Base-by-base conservation (phyloP, 208 protist genomes). In the Tritrichomonas foetus region DNA sequence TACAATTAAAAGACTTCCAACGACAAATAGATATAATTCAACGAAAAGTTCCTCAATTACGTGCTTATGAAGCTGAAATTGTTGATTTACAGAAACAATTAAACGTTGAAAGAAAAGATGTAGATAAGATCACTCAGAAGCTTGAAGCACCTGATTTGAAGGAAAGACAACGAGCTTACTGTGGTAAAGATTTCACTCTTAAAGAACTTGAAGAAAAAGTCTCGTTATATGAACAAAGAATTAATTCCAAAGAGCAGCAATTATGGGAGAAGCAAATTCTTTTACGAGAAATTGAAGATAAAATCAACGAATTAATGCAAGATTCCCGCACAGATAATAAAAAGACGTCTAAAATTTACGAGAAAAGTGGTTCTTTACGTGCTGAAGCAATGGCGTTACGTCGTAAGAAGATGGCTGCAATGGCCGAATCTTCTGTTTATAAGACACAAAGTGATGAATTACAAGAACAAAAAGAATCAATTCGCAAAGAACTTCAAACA, bases 201-300 rank as follows among this genome's bases (percentile, higher is more conserved):
- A 89, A 89, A 50, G 78, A 89, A 50, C 78, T 89, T 36, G 78
- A 89, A 61, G 78, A 89, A 3, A 89, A 89, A 30, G 78, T 89
- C 13, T 27, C 16, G 3, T 33, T 53, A n/a, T 89, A 89, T 57
- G 78, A 89, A 30, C 41, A 44, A 53, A 89, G 78, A 89, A 89
- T 89, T 49, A 89, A 89, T 36, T n/a, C 27, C 14, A 89, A 89
- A 50, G 47, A 57, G 11, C 78, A 89, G 30, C 78, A 89, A 57
- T 20, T 89, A 14, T 89, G 78, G 78, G 78, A 89, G 30, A 89
- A 89, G 30, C 44, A 47, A 57, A 89, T 89, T 39, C 47, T 89
- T 16, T 20, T 89, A 9, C 33, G 47, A 61, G 78, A 89, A 39
- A 89, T 49, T 39, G 41, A 89, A 89, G 78, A 89, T 14, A 89